phyloP scores from a whole-genome alignment of 2,329 filamentous ascomycete species.

The Hypocrella siamensis region DNA sequence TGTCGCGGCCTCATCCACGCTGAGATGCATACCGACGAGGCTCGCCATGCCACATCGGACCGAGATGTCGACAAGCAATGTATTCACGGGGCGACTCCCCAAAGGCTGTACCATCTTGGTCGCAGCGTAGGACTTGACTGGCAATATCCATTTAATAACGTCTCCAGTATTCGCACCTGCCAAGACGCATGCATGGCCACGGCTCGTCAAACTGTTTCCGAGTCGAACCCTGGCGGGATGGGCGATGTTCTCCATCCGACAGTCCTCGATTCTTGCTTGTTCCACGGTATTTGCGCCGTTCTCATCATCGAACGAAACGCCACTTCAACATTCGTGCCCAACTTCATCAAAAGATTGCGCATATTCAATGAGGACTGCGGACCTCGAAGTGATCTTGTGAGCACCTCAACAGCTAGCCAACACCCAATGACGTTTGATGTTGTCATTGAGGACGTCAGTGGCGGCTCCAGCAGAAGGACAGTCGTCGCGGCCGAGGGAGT shows the following conservation, averaged over 20 bases:
- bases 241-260: not conserved
- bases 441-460: not conserved
- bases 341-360: not conserved
- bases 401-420: not conserved
- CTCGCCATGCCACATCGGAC: not conserved
- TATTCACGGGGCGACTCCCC: conserved; percentile 2
- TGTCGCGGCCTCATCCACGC: not conserved
- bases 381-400: not conserved
- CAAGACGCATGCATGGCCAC: conserved; percentile 2
- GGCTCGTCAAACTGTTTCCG: not conserved
- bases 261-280: not conserved
- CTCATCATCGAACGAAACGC: not conserved
- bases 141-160: conserved; percentile 6
- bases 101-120: conserved; percentile 5
- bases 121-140: conserved; percentile 6
- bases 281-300: not conserved
- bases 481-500: not conserved
- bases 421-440: not conserved
- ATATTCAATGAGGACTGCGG: not conserved
- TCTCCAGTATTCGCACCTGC: conserved; percentile 4
- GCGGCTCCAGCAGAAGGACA: not conserved
- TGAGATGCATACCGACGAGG: not conserved
- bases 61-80: not conserved
- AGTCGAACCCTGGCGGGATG: not conserved
- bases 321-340: not conserved